Conservation (phyloP, 257 asterid species). For the Verbascum thapsus region DNA sequence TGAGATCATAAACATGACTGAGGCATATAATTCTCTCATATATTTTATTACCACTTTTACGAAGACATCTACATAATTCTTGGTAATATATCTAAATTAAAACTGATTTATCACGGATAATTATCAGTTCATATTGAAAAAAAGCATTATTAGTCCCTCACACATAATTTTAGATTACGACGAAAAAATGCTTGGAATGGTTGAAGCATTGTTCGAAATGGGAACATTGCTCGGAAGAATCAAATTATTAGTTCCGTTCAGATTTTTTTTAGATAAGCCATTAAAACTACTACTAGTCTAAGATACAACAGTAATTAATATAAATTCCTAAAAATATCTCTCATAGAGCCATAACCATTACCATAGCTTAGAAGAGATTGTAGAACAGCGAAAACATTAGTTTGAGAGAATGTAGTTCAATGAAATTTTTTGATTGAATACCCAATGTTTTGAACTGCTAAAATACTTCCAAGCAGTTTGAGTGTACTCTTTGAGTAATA, state of each 20-base stretch:
- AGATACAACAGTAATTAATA: neutral
- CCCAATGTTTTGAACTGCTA: neutral
- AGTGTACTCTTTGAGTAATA: neutral
- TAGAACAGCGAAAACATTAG: neutral
- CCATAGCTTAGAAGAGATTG: neutral
- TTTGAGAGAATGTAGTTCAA: neutral
- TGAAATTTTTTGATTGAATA: neutral
- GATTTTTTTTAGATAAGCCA: neutral
- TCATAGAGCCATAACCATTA: neutral
- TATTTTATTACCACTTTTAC: neutral
- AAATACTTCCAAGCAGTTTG: neutral
- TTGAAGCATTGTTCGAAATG: neutral
- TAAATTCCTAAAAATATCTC: slow-evolving; percentile 1
- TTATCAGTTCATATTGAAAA: neutral
- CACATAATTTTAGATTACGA: neutral
- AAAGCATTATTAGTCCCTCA: neutral
- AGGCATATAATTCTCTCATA: neutral
- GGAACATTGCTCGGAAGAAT: neutral
- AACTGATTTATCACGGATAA: too few species aligned
- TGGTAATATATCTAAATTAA: neutral
- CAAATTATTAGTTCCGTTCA: neutral
- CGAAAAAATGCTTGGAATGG: neutral
- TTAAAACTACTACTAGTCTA: neutral
- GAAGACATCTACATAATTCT: neutral
- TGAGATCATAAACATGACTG: too few species aligned